phyloP scores from a whole-genome alignment of 78 protist species.

The Chrysochromulina tobinii region DNA sequence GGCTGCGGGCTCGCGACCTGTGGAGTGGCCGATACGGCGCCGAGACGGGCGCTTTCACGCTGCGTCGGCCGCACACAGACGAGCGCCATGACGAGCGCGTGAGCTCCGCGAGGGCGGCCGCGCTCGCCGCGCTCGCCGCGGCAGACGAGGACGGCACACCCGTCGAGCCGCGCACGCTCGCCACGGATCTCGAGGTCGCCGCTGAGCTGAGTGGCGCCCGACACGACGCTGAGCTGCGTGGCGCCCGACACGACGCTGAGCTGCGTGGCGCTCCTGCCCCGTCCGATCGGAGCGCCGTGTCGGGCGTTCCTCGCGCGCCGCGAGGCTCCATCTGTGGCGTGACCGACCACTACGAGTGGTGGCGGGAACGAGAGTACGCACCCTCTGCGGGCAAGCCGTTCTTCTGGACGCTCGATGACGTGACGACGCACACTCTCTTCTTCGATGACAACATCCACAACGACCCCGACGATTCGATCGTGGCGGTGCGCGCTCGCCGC shows the following conservation, averaged over 20 bases:
- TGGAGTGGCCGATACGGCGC: background rate
- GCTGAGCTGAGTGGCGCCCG: no score
- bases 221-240: no score
- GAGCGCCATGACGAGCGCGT: background rate
- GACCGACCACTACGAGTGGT: background rate
- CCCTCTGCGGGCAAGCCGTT: slow-evolving; percentile 18
- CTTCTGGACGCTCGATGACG: background rate
- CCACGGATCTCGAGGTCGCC: no score
- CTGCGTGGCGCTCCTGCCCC: no score
- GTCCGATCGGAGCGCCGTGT: background rate
- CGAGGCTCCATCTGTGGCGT: no score
- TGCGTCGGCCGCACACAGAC: no score
- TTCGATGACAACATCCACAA: slow-evolving; percentile 28
- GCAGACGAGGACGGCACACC: background rate
- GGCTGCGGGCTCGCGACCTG: background rate
- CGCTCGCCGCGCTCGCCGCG: background rate
- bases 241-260: no score
- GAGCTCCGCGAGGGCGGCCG: background rate
- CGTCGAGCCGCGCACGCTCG: no score
- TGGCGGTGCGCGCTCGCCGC: slow-evolving; percentile 7
- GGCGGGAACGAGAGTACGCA: background rate
- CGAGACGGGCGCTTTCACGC: background rate
- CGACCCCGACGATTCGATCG: background rate
- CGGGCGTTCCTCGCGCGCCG: no score
- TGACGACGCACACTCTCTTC: background rate